Percentiles rank a stretch among this genome's conserved stretches.
Conservation (phyloP, 805 yeast genomes). For the Ascoidea asiatica region DNA sequence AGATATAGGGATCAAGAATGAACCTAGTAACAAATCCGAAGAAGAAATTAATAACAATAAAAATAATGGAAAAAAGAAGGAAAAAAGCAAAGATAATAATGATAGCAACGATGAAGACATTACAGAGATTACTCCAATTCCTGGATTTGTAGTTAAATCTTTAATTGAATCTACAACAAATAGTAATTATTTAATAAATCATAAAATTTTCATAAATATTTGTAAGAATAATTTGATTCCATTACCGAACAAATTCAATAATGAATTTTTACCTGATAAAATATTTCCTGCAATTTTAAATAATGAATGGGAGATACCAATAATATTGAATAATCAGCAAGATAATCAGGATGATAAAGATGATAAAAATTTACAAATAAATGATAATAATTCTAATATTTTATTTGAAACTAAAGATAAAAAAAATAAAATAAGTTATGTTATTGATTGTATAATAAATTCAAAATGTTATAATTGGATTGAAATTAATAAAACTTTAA, state of each 20-base stretch:
- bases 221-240: constrained; percentile 61
- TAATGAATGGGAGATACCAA: constrained; percentile 78
- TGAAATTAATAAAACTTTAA: constrained; percentile 39
- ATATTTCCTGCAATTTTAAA: constrained; percentile 53
- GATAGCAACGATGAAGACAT: too few species aligned
- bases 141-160: neutral
- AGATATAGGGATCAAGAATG: too few species aligned
- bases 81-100: too few species aligned
- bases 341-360: constrained; percentile 31
- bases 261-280: constrained; percentile 36
- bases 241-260: constrained; percentile 26
- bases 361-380: too few species aligned
- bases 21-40: too few species aligned
- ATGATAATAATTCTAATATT: too few species aligned
- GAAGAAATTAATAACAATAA: too few species aligned
- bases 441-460: constrained; percentile 72
- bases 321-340: constrained; percentile 59
- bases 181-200: neutral
- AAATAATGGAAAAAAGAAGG: too few species aligned
- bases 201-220: constrained; percentile 68
- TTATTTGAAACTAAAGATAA: constrained; percentile 33
- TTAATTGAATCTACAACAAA: neutral
- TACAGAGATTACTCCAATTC: neutral
- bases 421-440: constrained; percentile 48
- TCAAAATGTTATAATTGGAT: constrained; percentile 50